These are phyloP conservation scores for Vitis rupestris DNA, from an alignment of 164 flowering plant species.

Conservation along the genomic window DNA sequence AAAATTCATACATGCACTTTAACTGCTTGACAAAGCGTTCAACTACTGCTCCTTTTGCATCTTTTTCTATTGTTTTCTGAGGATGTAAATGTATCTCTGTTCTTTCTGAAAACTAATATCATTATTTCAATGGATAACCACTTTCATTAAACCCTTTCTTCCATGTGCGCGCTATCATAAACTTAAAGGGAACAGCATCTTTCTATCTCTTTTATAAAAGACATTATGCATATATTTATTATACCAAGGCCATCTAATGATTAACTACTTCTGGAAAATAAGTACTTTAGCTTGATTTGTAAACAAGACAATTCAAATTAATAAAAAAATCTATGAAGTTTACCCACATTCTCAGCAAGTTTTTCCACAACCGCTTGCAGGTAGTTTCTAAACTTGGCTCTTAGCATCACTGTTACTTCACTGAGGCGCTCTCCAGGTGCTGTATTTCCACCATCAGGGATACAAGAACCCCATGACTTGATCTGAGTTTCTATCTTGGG, in stretches of 20 bases:
- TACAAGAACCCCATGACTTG: slow-evolving; percentile 84
- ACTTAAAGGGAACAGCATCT: too few relatives aligned
- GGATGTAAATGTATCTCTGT: neutral
- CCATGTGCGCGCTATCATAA: too few relatives aligned
- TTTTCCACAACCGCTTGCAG: slow-evolving; percentile 87
- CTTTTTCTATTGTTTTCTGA: neutral
- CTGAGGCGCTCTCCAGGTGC: slow-evolving; percentile 85
- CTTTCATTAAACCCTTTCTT: too few relatives aligned
- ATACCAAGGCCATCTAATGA: neutral
- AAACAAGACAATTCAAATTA: too few relatives aligned
- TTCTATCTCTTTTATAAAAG: too few relatives aligned
- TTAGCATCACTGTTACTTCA: slow-evolving; percentile 90
- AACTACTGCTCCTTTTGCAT: neutral
- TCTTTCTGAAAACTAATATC: neutral
- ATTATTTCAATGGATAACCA: too few relatives aligned
- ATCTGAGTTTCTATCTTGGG: slow-evolving; percentile 79
- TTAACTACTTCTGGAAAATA: neutral
- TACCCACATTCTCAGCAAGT: slow-evolving; percentile 83
- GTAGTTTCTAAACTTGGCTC: slow-evolving; percentile 86
- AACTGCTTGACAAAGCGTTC: too few relatives aligned
- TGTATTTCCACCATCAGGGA: slow-evolving; percentile 61
- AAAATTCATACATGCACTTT: too few relatives aligned
- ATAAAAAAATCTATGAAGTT: neutral
- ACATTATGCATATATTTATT: too few relatives aligned
- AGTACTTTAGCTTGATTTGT: neutral